Percentiles rank a stretch among this genome's conserved stretches.
Conservation (phyloP, 1,139 yeast genomes). For the Lodderomyces theae region DNA sequence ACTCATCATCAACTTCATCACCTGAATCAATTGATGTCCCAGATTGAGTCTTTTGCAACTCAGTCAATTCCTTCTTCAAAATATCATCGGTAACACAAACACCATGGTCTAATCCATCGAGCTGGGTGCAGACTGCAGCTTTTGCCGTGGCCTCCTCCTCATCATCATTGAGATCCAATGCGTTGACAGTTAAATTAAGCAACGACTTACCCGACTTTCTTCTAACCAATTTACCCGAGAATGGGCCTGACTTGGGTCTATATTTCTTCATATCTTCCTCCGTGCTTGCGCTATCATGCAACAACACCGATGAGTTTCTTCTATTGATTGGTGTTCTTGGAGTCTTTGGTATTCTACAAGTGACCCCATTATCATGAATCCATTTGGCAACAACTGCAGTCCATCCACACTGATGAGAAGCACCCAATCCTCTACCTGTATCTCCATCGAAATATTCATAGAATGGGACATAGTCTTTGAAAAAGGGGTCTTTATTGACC, state of each 20-base stretch:
- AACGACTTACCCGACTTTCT: conserved; percentile 72
- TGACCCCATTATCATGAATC: conserved; percentile 86
- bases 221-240: conserved; percentile 55
- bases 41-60: conserved; percentile 32
- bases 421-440: conserved; percentile 92
- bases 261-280: conserved; percentile 35
- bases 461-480: conserved; percentile 76
- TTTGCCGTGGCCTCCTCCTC: conserved; percentile 34
- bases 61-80: conserved; percentile 22
- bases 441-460: conserved; percentile 95
- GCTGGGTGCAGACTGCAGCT: conserved; percentile 18
- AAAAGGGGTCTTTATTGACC: conserved; percentile 67
- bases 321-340: conserved; percentile 42
- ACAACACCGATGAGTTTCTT: conserved; percentile 27
- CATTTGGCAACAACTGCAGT: conserved; percentile 91
- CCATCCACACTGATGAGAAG: conserved; percentile 98
- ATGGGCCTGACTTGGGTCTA: conserved; percentile 48
- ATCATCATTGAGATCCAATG: conserved; percentile 64
- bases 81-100: conserved; percentile 20
- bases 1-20: conserved; percentile 30
- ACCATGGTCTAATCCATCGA: conserved; percentile 18
- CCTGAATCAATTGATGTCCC: conserved; percentile 34
- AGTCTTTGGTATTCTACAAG: conserved; percentile 53
- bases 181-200: conserved; percentile 62
- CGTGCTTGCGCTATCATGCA: conserved; percentile 26